phyloP scores from a whole-genome alignment of 495 filamentous ascomycete genomes.

The Tuber microsphaerosporum region DNA sequence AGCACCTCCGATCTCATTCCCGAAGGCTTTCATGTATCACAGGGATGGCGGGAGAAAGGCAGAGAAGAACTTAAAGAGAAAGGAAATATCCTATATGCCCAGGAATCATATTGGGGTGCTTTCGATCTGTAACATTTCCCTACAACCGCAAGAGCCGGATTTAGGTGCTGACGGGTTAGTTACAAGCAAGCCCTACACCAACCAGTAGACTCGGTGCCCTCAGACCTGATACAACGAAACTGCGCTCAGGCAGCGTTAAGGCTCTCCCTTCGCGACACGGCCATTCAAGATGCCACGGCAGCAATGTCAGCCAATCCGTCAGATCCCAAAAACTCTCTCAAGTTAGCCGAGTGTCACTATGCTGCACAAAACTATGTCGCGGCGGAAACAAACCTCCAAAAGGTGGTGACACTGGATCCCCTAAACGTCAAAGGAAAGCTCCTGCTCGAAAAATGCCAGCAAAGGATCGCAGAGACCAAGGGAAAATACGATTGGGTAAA shows the following conservation, averaged over 20 bases:
- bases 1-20: background rate
- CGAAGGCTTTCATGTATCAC: background rate
- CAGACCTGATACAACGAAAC: conserved; percentile 2
- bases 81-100: background rate
- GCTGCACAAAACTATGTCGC: background rate
- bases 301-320: background rate
- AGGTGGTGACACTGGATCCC: background rate
- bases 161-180: background rate
- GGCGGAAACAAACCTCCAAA: background rate
- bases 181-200: conserved; percentile 2
- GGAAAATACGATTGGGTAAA: background rate
- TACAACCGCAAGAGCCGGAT: background rate
- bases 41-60: background rate
- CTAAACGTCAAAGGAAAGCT: background rate
- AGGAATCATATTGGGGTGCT: background rate
- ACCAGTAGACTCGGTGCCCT: background rate
- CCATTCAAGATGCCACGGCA: background rate
- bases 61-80: conserved; percentile 4
- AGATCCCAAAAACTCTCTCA: conserved; percentile 2
- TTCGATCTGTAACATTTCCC: conserved; percentile 3
- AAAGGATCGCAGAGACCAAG: background rate
- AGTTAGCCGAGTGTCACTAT: background rate
- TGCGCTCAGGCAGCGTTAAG: background rate
- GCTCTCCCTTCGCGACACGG: background rate
- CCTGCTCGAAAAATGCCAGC: background rate